Base-by-base conservation (phyloP, 768 basidiomycete genomes). In the Leccinum uliginosum region DNA sequence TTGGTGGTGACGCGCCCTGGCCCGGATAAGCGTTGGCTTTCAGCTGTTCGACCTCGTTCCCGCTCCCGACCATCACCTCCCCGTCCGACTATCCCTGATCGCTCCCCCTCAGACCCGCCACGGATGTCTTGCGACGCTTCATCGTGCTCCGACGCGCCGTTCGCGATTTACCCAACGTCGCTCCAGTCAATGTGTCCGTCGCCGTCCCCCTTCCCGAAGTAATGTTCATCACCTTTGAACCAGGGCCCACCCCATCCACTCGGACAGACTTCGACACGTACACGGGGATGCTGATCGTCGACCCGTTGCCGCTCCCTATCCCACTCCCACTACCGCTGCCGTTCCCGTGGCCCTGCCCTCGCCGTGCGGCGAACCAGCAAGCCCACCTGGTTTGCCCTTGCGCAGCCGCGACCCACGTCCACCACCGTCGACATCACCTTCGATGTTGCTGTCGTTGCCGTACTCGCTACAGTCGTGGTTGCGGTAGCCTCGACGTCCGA, bases 21-120 rank as follows among this genome's bases (percentile, higher is more conserved):
- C 19, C 32, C 1, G 23, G 19, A n/a, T n/a, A n/a, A n/a, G n/a
- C n/a, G n/a, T n/a, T n/a, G n/a, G n/a, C n/a, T n/a, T n/a, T n/a
- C n/a, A n/a, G 26, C 26, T 6, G 26, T 6, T 26, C 3, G 26
- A 3, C 26, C n/a, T n/a, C n/a, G n/a, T 26, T 6, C 26, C 65
- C 63, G 11, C 43, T 54, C 9, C 70, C 67, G 0, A 68, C 64
- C n/a, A n/a, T n/a, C n/a, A n/a, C n/a, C n/a, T n/a, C n/a, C n/a
- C n/a, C n/a, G n/a, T n/a, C n/a, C n/a, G n/a, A n/a, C n/a, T n/a
- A n/a, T n/a, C n/a, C n/a, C n/a, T n/a, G n/a, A n/a, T n/a, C n/a
- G n/a, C n/a, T n/a, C n/a, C n/a, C n/a, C n/a, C n/a, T n/a, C n/a
- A n/a, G n/a, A n/a, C n/a, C n/a, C n/a, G n/a, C n/a, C 43, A 71